Evolutionary conservation across 805 yeast species (phyloP), one percentile per base, ranked within the genome.

Genomic region (Tanozyma kutaoensis): DNA sequence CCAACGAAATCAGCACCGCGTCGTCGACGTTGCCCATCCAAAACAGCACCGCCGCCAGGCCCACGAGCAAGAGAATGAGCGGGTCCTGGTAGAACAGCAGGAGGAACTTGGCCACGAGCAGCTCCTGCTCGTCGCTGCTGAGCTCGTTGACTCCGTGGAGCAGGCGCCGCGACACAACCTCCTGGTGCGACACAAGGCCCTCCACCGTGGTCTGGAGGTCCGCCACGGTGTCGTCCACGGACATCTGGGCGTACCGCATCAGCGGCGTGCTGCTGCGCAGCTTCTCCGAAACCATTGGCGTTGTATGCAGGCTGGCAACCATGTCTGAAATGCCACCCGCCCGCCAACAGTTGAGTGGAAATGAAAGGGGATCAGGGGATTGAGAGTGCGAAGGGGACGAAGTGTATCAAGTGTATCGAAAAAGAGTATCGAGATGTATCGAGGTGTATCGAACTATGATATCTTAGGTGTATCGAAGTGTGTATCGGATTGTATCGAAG

Each of bases 1-100:
- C 98, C 36, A 86, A 60, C 0, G 96, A 76, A 40, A 91, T 91
- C 38, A 91, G 76, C n/a, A 91, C 59, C 2, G 97, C 94, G 50
- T 91, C 99, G 48, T 91, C 96, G 18, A 73, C 72, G 53, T 91
- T 91, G n/a, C 95, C 95, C 93, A 91, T 82, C 41, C 81, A 52
- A 39, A 88, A 80, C 35, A 93, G 76, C 20, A 91, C 64, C 2
- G 67, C 69, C 0, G 98, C 96, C 1, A 96, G 84, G 0, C 91
- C 96, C 22, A 86, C 80, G 42, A 91, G 64, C 32, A 91, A 58
- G 39, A 91, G 58, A 38, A 91, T 88, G 55, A 91, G 63, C 14
- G 95, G 96, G 53, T 91, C 95, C 40, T 80, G 86, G 42, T 81
- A 75, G 45, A 91, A 91, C 29, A 76, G 82, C 33, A 76, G 62